Evolutionary conservation across 306 rosid species (phyloP).

Genomic region (Cicer bijugum): DNA sequence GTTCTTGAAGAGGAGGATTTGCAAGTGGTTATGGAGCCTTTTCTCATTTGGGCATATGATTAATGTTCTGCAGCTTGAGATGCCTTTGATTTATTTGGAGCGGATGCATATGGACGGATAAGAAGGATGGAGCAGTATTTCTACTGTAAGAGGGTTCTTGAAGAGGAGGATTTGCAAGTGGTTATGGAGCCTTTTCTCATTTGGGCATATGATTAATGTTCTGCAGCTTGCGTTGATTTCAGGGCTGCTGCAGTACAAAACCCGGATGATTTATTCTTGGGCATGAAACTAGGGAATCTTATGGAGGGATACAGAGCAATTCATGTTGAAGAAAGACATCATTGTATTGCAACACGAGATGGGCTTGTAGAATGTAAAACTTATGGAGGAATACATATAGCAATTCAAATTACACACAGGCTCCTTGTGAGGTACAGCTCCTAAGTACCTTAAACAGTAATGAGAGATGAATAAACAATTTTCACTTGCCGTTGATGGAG

Average conservation of each 20-base stretch:
- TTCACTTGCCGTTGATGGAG: too few relatives aligned
- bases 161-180: not conserved
- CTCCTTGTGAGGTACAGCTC: too few relatives aligned
- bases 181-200: too few relatives aligned
- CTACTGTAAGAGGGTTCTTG: not conserved
- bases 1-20: not conserved
- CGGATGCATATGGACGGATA: not conserved
- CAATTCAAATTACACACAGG: not conserved
- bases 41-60: too few relatives aligned
- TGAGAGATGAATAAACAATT: too few relatives aligned
- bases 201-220: too few relatives aligned
- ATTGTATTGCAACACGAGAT: not conserved
- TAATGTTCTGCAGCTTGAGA: too few relatives aligned
- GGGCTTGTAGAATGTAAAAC: not conserved
- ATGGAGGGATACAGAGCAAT: not conserved
- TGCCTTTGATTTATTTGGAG: not conserved
- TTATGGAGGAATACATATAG: not conserved
- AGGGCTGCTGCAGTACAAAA: not conserved
- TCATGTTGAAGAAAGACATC: not conserved
- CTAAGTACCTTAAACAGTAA: too few relatives aligned
- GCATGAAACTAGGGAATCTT: not conserved
- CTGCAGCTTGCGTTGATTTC: not conserved
- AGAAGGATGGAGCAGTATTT: not conserved
- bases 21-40: too few relatives aligned
- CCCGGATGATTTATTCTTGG: slow-evolving; percentile 1